phyloP scores from a whole-genome alignment of 208 protist species.

The Vickermania ingenoplastis region DNA sequence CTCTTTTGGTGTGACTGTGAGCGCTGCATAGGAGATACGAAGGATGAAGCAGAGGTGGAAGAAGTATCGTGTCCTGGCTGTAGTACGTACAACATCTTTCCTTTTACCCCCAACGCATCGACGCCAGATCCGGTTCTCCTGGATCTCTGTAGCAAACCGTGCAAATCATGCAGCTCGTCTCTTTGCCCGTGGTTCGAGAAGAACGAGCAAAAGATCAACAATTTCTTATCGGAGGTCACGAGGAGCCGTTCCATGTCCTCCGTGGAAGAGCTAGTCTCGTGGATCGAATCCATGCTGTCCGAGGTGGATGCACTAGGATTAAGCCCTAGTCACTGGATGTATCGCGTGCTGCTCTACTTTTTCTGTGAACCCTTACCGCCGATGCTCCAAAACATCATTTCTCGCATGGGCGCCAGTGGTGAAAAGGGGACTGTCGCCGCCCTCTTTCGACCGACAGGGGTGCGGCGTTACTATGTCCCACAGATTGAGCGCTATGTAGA shows the following conservation, averaged over 20 bases:
- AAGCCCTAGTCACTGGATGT: conserved; percentile 60
- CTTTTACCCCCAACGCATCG: conserved; percentile 11
- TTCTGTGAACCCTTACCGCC: conserved; percentile 38
- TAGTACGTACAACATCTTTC: conserved; percentile 31
- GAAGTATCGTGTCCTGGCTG: conserved; percentile 45
- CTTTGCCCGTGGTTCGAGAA: conserved; percentile 15
- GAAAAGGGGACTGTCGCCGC: conserved; percentile 4
- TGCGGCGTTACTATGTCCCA: neutral
- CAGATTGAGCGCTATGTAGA: neutral
- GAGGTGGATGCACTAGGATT: conserved; percentile 17
- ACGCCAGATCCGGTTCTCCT: conserved; percentile 17
- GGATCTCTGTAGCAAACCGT: conserved; percentile 7
- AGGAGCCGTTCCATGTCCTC: conserved; percentile 8
- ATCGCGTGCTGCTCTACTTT: conserved; percentile 62
- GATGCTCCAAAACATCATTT: conserved; percentile 14
- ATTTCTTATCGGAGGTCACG: neutral
- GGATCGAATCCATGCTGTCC: conserved; percentile 24
- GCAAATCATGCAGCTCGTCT: conserved; percentile 13
- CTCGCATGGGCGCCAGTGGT: neutral
- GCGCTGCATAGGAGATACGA: conserved; percentile 43
- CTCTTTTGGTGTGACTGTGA: conserved; percentile 76
- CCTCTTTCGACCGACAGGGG: conserved; percentile 14
- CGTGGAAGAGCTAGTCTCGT: conserved; percentile 15
- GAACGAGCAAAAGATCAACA: conserved; percentile 12
- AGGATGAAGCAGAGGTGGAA: conserved; percentile 35